These are phyloP conservation scores for Globisporangium heterothallicum DNA, from an alignment of 352 stramenopile genomes.

Conservation along the genomic window DNA sequence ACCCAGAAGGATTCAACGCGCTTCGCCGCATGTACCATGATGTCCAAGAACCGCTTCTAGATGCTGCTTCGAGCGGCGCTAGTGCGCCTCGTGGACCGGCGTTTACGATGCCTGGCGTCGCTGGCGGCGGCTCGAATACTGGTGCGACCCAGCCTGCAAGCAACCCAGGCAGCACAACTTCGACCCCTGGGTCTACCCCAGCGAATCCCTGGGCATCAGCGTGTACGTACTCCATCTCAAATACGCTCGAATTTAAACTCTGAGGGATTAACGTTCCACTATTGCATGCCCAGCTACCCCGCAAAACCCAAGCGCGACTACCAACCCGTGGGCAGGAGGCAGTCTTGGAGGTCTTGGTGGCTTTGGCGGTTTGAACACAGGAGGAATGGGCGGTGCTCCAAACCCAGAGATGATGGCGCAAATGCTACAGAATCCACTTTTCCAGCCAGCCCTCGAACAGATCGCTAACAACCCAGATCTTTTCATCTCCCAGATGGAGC, in stretches of 20 bases:
- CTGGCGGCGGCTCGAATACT: slow-evolving; percentile 29
- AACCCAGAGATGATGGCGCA: slow-evolving; percentile 79
- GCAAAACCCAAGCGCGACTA: background rate
- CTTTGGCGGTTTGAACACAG: slow-evolving; percentile 9
- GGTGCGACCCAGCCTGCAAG: slow-evolving; percentile 19
- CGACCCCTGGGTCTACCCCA: slow-evolving; percentile 11
- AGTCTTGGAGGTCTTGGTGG: slow-evolving; percentile 7
- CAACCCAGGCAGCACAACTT: slow-evolving; percentile 16
- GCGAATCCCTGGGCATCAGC: slow-evolving; percentile 58
- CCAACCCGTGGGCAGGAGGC: slow-evolving; percentile 11
- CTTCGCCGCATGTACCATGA: slow-evolving; percentile 93
- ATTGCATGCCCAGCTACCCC: background rate
- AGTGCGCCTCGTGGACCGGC: slow-evolving; percentile 41
- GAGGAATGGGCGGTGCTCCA: slow-evolving; percentile 15
- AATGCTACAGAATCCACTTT: slow-evolving; percentile 84
- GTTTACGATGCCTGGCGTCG: slow-evolving; percentile 84
- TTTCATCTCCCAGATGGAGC: slow-evolving; percentile 82
- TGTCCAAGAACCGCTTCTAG: slow-evolving; percentile 95
- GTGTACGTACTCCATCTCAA: slow-evolving; percentile 1
- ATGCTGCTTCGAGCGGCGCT: slow-evolving; percentile 68
- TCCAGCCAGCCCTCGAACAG: slow-evolving; percentile 78
- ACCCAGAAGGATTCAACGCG: slow-evolving; percentile 96
- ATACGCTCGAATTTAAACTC: background rate
- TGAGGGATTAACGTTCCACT: too few species aligned
- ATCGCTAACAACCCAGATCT: slow-evolving; percentile 76